Base-by-base conservation (phyloP, 2,329 filamentous ascomycete genomes). In the Harringtonia lauricola region DNA sequence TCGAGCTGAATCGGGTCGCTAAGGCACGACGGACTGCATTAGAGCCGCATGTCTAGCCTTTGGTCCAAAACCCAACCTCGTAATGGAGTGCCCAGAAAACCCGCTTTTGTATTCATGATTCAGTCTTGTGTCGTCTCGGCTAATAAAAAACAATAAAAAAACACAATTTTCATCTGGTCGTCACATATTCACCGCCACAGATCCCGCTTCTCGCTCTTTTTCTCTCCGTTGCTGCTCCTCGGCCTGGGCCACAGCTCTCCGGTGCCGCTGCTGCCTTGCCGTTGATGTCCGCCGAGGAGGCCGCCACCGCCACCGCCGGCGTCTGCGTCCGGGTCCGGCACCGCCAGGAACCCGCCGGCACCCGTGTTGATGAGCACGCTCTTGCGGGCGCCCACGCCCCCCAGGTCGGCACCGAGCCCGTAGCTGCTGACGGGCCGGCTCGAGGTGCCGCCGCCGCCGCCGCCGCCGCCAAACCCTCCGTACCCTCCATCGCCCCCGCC, bases 401-500 rank as follows among this genome's bases (percentile, higher is more conserved):
- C 67, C 70, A 72, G 59, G 48, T 76, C 74, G 15, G 70, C 64
- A n/a, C 66, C 67, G 30, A 79, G 64, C 14, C 75, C 75, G 55
- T 76, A 79, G 54, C 68, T 72, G 58, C 74, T 78, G 43, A 69
- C 59, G 28, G 72, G 73, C 30, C 73, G 66, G 48, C 50, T 44
- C 15, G 48, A 50, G 41, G 52, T 56, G 26, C 52, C 52, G 39
- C 53, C 45, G 41, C 57, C 49, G 50, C 50, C 47, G 31, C 48
- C 52, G 7, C 47, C 44, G 19, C 49, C 45, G 28, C 56, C 50
- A 39, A 57, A n/a, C n/a, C n/a, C n/a, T n/a, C n/a, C n/a, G n/a
- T n/a, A n/a, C n/a, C n/a, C 51, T 29, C 24, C 28, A 19, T 44
- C 38, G 8, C 39, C 39, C 14, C 61, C 58, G 46, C 63, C 57